These are phyloP conservation scores for Pelargonium citronellum DNA, from an alignment of 441 rosid genomes.

Conservation along the genomic window DNA sequence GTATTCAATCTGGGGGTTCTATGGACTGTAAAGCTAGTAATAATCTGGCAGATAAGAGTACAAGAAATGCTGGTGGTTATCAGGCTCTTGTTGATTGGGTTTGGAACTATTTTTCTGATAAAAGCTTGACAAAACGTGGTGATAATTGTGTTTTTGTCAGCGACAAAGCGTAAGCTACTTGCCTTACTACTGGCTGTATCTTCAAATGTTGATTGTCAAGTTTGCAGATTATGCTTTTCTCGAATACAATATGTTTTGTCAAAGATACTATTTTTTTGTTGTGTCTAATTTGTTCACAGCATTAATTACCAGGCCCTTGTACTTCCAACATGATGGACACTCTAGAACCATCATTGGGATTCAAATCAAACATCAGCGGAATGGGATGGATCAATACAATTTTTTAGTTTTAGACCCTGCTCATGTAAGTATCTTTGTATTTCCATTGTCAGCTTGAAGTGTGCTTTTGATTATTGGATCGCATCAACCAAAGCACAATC, in stretches of 20 bases:
- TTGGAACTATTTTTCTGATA: conserved; percentile 66
- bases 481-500: not conserved
- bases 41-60: conserved; percentile 19
- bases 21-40: conserved; percentile 13
- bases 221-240: not conserved
- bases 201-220: not conserved
- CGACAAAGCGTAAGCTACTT: conserved; percentile 41
- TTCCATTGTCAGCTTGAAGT: conserved; percentile 6
- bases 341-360: conserved; percentile 74
- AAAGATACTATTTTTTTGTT: conserved; percentile 3
- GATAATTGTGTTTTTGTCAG: conserved; percentile 37
- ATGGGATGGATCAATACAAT: conserved; percentile 40
- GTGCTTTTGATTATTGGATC: conserved; percentile 8
- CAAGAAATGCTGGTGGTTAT: conserved; percentile 30
- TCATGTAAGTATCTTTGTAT: conserved; percentile 41
- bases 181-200: conserved; percentile 6
- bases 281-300: conserved; percentile 17
- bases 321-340: conserved; percentile 84
- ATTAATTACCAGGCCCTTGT: conserved; percentile 54
- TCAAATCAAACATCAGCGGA: conserved; percentile 42
- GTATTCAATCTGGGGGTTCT: conserved; percentile 14
- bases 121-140: conserved; percentile 26
- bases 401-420: conserved; percentile 69
- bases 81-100: conserved; percentile 69
- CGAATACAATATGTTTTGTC: not conserved